Evolutionary conservation across 176 grass and related monocot genomes (phyloP), one percentile per base, ranked within the genome.

Genomic region (Stipa capillata): DNA sequence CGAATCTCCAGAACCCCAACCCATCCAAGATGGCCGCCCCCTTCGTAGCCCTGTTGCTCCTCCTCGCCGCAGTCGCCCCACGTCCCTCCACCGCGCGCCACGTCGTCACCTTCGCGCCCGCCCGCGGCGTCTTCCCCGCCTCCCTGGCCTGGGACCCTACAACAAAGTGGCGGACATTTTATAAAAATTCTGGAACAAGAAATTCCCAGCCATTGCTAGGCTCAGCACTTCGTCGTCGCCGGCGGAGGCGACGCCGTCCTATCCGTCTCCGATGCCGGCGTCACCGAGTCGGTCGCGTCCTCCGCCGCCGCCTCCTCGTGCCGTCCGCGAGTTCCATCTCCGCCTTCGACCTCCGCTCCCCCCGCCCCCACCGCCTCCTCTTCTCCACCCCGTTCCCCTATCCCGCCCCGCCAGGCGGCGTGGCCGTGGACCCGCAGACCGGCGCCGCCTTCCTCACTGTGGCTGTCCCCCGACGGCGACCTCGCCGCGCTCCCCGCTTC

Each of bases 201-300:
- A n/a, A n/a, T n/a, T n/a, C n/a, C n/a, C n/a, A n/a, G n/a, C n/a
- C n/a, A n/a, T n/a, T n/a, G n/a, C n/a, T n/a, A n/a, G 65, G 80
- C 85, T 6, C 80, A 90, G 74, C 90, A 98, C 86, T 93, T 93
- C 74, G 76, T 98, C 80, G 88, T 94, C 13, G 90, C 87, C 37
- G 86, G 90, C 55, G 65, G 79, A 54, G 58, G 79, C 13, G 65
- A 65, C 16, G 79, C 85, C 25, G 25, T 94, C 3, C 78, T 85
- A 67, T 91, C 96, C 78, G 70, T 98, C 77, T 98, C 96, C 34
- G 92, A 98, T 28, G 92, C 96, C 13, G 88, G 92, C 58, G 88
- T 98, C 17, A 76, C 87, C 44, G 92, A 98, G 55, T 61, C 66
- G 55, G 78, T 98, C 73, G 29, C 88, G 0, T 92, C 80, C 27